Conservation (phyloP, 495 filamentous ascomycete genomes). For the Annulohypoxylon stygium region DNA sequence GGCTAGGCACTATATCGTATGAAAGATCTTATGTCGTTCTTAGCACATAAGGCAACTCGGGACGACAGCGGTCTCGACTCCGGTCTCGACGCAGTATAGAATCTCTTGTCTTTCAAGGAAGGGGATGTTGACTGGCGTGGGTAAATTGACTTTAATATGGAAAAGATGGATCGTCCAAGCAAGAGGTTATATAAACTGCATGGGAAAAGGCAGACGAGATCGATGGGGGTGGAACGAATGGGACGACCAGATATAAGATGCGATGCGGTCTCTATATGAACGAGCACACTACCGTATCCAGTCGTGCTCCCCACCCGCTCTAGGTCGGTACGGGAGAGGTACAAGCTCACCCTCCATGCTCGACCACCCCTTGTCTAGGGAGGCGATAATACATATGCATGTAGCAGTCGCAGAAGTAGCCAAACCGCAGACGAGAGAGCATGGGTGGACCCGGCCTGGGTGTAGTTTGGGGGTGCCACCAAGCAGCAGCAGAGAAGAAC, state of each 20-base stretch:
- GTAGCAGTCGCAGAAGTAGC: conserved; percentile 42
- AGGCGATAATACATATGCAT: conserved; percentile 44
- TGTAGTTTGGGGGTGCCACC: conserved; percentile 37
- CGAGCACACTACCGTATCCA: conserved; percentile 37
- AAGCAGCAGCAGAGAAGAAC: conserved; percentile 1
- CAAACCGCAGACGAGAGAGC: conserved; percentile 37
- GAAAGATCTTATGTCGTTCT: conserved; percentile 46
- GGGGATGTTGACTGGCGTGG: conserved; percentile 58
- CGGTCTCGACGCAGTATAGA: conserved; percentile 54
- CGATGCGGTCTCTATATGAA: conserved; percentile 49
- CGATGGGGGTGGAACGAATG: conserved; percentile 48
- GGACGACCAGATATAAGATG: conserved; percentile 48
- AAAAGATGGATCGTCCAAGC: conserved; percentile 54
- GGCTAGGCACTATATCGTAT: conserved; percentile 44
- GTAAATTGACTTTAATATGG: conserved; percentile 62
- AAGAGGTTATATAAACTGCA: conserved; percentile 52
- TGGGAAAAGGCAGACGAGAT: conserved; percentile 49
- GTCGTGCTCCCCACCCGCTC: conserved; percentile 43
- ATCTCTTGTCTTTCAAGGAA: conserved; percentile 53
- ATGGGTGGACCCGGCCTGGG: conserved; percentile 44
- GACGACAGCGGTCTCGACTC: conserved; percentile 43
- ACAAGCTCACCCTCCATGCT: conserved; percentile 41
- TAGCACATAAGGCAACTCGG: conserved; percentile 50
- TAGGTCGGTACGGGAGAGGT: conserved; percentile 41
- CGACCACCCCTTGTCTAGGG: conserved; percentile 43